These are phyloP conservation scores for Wickerhamomyces sp. DNA, from an alignment of 1,139 yeast genomes.

Conservation along the genomic window DNA sequence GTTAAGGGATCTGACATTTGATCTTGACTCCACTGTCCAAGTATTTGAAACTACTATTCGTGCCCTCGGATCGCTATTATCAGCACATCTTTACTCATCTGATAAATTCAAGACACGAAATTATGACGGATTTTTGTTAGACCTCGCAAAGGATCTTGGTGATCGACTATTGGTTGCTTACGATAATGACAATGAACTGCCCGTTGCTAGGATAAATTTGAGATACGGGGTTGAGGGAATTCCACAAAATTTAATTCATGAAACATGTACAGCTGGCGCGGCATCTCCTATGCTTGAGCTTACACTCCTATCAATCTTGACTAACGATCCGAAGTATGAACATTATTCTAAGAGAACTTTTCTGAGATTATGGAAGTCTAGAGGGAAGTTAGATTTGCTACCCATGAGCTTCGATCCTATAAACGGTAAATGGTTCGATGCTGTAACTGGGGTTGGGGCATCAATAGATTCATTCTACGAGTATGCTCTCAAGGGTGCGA, in stretches of 20 bases:
- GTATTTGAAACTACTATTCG: conserved; percentile 85
- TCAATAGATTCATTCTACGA: conserved; percentile 93
- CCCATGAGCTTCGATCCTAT: conserved; percentile 76
- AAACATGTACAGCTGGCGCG: conserved; percentile 86
- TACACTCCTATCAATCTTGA: conserved; percentile 63
- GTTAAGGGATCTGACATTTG: conserved; percentile 43
- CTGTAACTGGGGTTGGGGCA: conserved; percentile 81
- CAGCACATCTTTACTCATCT: conserved; percentile 70
- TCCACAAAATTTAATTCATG: conserved; percentile 33
- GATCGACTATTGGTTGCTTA: conserved; percentile 62
- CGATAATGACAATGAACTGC: conserved; percentile 55
- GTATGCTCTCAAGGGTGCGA: conserved; percentile 73
- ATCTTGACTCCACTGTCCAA: conserved; percentile 67
- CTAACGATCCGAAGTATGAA: conserved; percentile 72
- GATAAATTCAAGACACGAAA: conserved; percentile 45
- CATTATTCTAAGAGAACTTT: conserved; percentile 57
- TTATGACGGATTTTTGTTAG: conserved; percentile 67
- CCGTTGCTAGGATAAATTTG: conserved; percentile 70
- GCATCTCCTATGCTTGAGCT: conserved; percentile 79
- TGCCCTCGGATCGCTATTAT: conserved; percentile 70
- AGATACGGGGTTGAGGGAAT: conserved; percentile 41
- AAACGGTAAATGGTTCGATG: conserved; percentile 51
- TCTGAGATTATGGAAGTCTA: conserved; percentile 63
- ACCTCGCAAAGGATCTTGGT: conserved; percentile 70
- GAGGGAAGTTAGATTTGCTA: conserved; percentile 57